These are phyloP conservation scores for Aspergillus nomiae DNA, from an alignment of 2,329 filamentous ascomycete genomes.

Conservation along the genomic window DNA sequence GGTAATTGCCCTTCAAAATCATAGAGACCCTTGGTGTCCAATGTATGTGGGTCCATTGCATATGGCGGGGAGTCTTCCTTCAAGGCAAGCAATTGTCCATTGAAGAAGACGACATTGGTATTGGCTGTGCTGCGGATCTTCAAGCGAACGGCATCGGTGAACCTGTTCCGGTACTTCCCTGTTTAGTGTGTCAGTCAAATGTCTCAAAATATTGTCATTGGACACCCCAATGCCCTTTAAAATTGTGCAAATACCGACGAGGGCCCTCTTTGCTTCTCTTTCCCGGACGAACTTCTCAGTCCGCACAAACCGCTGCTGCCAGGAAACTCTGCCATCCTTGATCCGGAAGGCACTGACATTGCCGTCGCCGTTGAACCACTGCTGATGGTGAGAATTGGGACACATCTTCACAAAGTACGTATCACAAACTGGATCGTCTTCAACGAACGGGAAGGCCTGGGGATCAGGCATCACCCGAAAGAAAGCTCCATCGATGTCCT, in stretches of 20 bases:
- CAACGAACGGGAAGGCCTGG: constrained; percentile 34
- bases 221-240: too few species aligned
- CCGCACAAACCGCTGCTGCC: constrained; percentile 42
- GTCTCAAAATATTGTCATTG: too few species aligned
- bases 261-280: constrained; percentile 35
- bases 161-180: constrained; percentile 46
- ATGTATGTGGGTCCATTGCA: constrained; percentile 51
- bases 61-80: constrained; percentile 59
- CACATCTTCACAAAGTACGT: too few species aligned
- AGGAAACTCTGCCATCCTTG: constrained; percentile 33
- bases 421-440: constrained; percentile 27
- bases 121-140: constrained; percentile 48
- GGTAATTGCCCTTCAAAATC: constrained; percentile 54
- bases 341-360: constrained; percentile 43
- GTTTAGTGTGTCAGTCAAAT: too few species aligned
- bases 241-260: constrained; percentile 21
- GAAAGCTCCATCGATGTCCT: constrained; percentile 51
- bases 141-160: constrained; percentile 40
- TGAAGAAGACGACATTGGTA: constrained; percentile 63
- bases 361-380: constrained; percentile 45
- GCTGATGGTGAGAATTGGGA: too few species aligned
- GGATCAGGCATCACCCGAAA: constrained; percentile 57
- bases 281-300: constrained; percentile 47
- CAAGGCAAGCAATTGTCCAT: constrained; percentile 48
- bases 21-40: constrained; percentile 52